Evolutionary conservation across 2,329 filamentous ascomycete genomes (phyloP).

Genomic region (Epichloe gansuensis): DNA sequence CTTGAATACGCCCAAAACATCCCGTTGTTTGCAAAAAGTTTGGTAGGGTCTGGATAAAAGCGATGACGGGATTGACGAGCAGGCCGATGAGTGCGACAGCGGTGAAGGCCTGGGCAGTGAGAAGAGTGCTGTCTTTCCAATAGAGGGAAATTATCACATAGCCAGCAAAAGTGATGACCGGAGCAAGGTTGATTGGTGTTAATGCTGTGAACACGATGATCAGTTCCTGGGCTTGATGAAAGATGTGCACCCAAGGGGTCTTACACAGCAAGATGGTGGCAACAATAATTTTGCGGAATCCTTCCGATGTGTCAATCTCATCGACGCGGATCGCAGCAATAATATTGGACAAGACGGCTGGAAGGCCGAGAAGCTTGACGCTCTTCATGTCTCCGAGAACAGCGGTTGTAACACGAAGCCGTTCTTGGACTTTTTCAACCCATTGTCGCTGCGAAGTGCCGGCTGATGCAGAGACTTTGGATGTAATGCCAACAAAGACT

Average conservation of each 20-base stretch:
- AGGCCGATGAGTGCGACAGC: conserved; percentile 12
- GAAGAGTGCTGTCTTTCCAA: conserved; percentile 14
- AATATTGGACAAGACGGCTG: not conserved
- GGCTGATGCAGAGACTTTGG: conserved; percentile 7
- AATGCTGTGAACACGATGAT: conserved; percentile 8
- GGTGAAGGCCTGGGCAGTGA: conserved; percentile 19
- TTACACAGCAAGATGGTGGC: conserved; percentile 5
- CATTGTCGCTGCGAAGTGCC: not conserved
- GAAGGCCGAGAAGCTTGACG: not conserved
- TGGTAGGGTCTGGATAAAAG: conserved; percentile 17
- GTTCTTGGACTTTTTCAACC: not conserved
- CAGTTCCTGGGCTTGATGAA: not conserved
- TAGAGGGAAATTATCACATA: conserved; percentile 15
- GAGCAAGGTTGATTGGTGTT: conserved; percentile 4
- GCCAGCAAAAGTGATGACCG: conserved; percentile 6
- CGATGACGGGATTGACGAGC: conserved; percentile 10
- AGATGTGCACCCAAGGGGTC: not conserved
- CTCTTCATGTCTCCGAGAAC: not conserved
- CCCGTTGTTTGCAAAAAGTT: conserved; percentile 6
- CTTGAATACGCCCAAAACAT: not conserved
- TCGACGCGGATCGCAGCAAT: not conserved
- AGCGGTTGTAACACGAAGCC: not conserved
- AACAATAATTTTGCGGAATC: conserved; percentile 4
- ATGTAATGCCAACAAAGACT: conserved; percentile 12
- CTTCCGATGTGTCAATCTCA: not conserved